phyloP scores from a whole-genome alignment of 2,329 filamentous ascomycete genomes.

The Daldinia sp. region DNA sequence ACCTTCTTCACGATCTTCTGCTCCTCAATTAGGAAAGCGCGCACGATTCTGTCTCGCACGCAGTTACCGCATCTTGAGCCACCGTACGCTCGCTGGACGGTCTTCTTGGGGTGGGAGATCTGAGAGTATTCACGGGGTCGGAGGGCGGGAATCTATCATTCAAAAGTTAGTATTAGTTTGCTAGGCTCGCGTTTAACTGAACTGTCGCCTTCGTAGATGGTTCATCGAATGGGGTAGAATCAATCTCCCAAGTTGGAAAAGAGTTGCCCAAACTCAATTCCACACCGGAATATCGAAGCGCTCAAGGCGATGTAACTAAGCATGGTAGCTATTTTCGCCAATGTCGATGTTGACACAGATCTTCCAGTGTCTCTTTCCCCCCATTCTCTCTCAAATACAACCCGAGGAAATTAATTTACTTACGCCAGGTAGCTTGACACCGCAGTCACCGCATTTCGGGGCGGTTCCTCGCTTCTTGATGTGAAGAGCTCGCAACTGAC shows the following conservation, averaged over 20 bases:
- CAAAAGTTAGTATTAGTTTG: conserved; percentile 48
- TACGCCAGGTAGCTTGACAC: conserved; percentile 97
- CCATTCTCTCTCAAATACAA: not conserved
- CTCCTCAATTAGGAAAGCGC: conserved; percentile 99
- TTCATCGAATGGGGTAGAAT: not conserved
- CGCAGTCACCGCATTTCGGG: conserved; percentile 99
- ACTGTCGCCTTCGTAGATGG: not conserved
- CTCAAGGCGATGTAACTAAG: not conserved
- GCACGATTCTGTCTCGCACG: conserved; percentile 97
- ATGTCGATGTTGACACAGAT: not conserved
- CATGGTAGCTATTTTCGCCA: not conserved
- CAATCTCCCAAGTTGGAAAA: not conserved
- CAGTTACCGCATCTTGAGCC: conserved; percentile 99
- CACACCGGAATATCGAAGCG: not conserved
- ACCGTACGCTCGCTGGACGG: conserved; percentile 97
- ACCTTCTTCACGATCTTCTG: conserved; percentile 99
- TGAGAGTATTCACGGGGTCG: conserved; percentile 97
- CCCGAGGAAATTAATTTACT: conserved; percentile 61
- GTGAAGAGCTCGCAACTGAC: conserved; percentile 95
- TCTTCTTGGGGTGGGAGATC: conserved; percentile 99
- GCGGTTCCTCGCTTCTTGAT: conserved; percentile 99
- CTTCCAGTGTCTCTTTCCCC: not conserved
- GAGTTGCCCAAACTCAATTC: not conserved
- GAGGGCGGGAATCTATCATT: conserved; percentile 85
- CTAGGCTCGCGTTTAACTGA: conserved; percentile 7